Conservation (phyloP, 2,329 filamentous ascomycete species). For the Amylocarpus encephaloides region DNA sequence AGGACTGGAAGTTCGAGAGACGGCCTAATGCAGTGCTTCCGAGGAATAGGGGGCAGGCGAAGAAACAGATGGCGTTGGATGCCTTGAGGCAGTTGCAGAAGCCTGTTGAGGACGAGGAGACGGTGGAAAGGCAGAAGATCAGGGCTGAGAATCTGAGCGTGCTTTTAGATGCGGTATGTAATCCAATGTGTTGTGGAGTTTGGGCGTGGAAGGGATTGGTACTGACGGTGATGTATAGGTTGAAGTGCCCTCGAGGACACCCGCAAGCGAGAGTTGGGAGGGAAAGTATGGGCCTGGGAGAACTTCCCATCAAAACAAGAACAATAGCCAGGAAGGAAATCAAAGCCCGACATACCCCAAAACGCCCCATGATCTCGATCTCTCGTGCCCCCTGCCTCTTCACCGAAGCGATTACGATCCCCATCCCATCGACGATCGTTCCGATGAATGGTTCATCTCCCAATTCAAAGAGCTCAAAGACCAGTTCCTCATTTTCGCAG, state of each 20-base stretch:
- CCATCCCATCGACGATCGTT: constrained; percentile 16
- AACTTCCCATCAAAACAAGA: no score
- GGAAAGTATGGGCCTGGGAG: no score
- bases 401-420: constrained; percentile 8
- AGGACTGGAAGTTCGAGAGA: no score
- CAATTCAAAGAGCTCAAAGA: constrained; percentile 14
- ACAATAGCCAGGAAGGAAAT: no score
- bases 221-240: no score
- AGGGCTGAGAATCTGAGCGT: not conserved
- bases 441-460: constrained; percentile 19
- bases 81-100: not conserved
- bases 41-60: not conserved
- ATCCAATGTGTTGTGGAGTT: not conserved
- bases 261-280: no score
- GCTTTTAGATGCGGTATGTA: not conserved
- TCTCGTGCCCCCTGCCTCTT: constrained; percentile 8
- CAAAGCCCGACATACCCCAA: no score
- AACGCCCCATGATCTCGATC: not conserved
- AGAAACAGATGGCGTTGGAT: not conserved
- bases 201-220: no score
- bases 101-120: not conserved
- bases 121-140: not conserved
- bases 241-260: no score
- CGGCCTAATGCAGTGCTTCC: not conserved
- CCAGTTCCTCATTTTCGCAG: constrained; percentile 6